Evolutionary conservation across 1,284 basidiomycete species (phyloP), one percentile per base, ranked within the genome.

Genomic region (Moesziomyces sp.): DNA sequence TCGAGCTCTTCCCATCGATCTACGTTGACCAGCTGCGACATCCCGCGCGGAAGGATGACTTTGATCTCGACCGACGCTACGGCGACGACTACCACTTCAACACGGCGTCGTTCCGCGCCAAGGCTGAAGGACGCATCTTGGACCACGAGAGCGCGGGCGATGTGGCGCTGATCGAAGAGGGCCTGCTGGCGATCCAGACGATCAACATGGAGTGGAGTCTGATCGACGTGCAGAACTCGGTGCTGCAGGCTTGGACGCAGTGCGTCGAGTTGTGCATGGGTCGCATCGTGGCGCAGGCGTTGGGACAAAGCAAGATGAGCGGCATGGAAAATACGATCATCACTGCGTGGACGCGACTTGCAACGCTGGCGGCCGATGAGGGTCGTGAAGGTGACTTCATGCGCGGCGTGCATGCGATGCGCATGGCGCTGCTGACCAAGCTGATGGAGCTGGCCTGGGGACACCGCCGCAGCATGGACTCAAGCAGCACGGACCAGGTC

Each of bases 191-290:
- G 18, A 74, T 84, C 9, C 83, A 87, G 3, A 88, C 89, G 18
- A 89, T 93, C 84, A 94, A 94, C 82, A 87, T 93, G 70, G 93
- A 94, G 81, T 88, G 94, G 74, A 94, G 93, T 0, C 86, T 95
- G 46, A 87, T 93, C 34, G 91, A 95, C 76, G 88, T 91, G 1
- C 91, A 94, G 83, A 89, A 89, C 4, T 86, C 89, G 1, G 86
- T 93, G 48, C 89, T 91, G 0, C 89, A 92, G 59, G 89, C 93
- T 3, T 96, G 93, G 92, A 89, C 90, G 49, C 87, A 88, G 52
- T 84, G 96, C 45, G 85, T 94, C 35, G 89, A 69, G 40, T 23
- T 46, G 11, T 57, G 87, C 21, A 84, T 92, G 7, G 83, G 94
- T 11, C 84, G 87, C 1, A 87, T 91, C 21, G 89, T 89, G 0